Evolutionary conservation across 805 yeast genomes (phyloP).

Genomic region (Teunomyces lycoperdinae): DNA sequence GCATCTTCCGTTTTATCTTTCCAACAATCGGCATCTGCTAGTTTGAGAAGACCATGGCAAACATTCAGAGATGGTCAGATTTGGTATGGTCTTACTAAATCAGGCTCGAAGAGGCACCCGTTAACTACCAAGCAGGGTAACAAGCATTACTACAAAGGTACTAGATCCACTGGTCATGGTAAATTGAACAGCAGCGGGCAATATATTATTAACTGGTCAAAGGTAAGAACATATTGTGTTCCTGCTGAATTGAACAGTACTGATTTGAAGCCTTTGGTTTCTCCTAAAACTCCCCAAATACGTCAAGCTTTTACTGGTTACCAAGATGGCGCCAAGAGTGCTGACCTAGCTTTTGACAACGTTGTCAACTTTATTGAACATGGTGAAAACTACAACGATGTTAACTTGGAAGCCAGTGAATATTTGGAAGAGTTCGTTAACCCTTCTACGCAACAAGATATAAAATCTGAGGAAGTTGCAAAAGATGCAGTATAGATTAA

Average conservation of each 20-base stretch:
- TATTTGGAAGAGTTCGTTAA: slow-evolving; percentile 38
- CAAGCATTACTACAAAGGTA: slow-evolving; percentile 92
- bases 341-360: slow-evolving; percentile 68
- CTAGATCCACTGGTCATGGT: slow-evolving; percentile 93
- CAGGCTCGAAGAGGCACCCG: slow-evolving; percentile 81
- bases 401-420: slow-evolving; percentile 32
- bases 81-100: slow-evolving; percentile 74
- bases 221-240: slow-evolving; percentile 86
- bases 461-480: slow-evolving; percentile 5
- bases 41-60: slow-evolving; percentile 85
- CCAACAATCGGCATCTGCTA: slow-evolving; percentile 31
- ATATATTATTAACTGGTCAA: slow-evolving; percentile 75
- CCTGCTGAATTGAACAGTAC: slow-evolving; percentile 49
- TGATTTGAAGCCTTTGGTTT: slow-evolving; percentile 70
- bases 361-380: slow-evolving; percentile 71
- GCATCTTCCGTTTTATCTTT: slow-evolving; percentile 45
- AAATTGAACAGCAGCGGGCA: slow-evolving; percentile 68
- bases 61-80: slow-evolving; percentile 77
- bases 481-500: background rate
- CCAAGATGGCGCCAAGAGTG: slow-evolving; percentile 67
- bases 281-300: slow-evolving; percentile 68
- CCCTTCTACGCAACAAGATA: slow-evolving; percentile 20
- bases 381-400: slow-evolving; percentile 53
- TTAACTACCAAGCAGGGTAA: slow-evolving; percentile 93
- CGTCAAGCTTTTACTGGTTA: slow-evolving; percentile 69